Evolutionary conservation across 2,329 filamentous ascomycete species (phyloP).

Genomic region (Dactylellina sp.): DNA sequence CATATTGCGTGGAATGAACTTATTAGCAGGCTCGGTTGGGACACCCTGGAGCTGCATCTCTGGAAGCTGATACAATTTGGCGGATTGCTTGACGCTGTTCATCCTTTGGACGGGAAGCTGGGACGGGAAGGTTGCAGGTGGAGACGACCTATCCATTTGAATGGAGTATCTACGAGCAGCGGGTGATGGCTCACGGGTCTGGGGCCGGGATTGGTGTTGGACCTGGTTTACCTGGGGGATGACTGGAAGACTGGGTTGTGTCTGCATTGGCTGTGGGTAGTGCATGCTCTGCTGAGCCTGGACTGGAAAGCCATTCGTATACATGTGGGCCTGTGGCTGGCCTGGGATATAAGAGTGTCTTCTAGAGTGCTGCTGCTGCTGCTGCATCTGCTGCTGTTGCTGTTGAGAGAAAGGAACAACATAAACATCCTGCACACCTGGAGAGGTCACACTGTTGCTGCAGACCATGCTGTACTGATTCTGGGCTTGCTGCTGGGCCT

Average conservation of each 20-base stretch:
- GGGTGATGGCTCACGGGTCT: constrained; percentile 45
- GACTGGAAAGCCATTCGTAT: constrained; percentile 41
- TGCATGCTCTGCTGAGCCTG: constrained; percentile 39
- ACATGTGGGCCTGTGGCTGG: constrained; percentile 40
- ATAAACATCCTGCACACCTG: constrained; percentile 53
- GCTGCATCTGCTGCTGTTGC: constrained; percentile 24
- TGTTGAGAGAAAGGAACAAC: constrained; percentile 52
- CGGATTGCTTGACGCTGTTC: constrained; percentile 48
- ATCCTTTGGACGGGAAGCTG: constrained; percentile 48
- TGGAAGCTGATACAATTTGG: constrained; percentile 50
- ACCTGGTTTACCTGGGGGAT: constrained; percentile 38
- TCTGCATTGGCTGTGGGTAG: constrained; percentile 32
- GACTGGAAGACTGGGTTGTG: constrained; percentile 9
- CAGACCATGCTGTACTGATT: constrained; percentile 49
- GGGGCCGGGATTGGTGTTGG: constrained; percentile 36
- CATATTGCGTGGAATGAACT: constrained; percentile 53
- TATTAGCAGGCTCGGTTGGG: constrained; percentile 39
- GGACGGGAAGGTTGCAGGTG: constrained; percentile 46
- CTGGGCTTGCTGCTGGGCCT: constrained; percentile 23
- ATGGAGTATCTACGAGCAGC: constrained; percentile 54
- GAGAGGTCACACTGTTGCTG: constrained; percentile 55
- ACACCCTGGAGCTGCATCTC: constrained; percentile 38
- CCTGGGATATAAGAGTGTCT: constrained; percentile 52
- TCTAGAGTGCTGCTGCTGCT: constrained; percentile 22
- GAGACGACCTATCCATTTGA: constrained; percentile 36